phyloP scores from a whole-genome alignment of 768 basidiomycete species.

The Lyophyllum decastes region DNA sequence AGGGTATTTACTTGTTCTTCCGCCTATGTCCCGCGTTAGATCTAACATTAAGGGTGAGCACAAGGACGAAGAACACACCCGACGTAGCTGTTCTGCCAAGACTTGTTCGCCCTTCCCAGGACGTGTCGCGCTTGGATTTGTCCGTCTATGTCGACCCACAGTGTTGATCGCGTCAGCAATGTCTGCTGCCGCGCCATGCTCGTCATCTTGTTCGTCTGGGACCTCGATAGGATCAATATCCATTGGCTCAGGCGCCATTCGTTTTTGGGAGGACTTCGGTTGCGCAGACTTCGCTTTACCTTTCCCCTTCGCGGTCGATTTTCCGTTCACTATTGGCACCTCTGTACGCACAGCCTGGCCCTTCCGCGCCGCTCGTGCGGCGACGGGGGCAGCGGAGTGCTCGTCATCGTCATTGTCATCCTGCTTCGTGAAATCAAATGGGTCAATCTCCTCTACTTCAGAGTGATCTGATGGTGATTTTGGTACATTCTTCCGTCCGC shows the following conservation, averaged over 20 bases:
- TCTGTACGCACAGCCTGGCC: slow-evolving; percentile 5
- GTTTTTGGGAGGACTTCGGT: slow-evolving; percentile 18
- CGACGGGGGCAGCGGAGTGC: background rate
- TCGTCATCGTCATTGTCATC: slow-evolving; percentile 7
- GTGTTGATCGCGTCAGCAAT: slow-evolving; percentile 15
- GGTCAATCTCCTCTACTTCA: slow-evolving; percentile 18
- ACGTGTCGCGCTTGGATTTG: slow-evolving; percentile 4
- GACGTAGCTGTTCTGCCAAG: slow-evolving; percentile 24
- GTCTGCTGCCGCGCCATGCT: background rate
- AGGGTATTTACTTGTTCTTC: slow-evolving; percentile 48
- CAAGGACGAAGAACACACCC: slow-evolving; percentile 20
- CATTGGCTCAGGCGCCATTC: slow-evolving; percentile 16
- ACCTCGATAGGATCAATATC: slow-evolving; percentile 22
- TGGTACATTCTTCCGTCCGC: slow-evolving; percentile 12
- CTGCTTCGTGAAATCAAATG: slow-evolving; percentile 9
- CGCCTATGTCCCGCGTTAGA: slow-evolving; percentile 26
- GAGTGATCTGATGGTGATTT: slow-evolving; percentile 9
- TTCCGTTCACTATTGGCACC: slow-evolving; percentile 23
- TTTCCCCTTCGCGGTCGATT: slow-evolving; percentile 30
- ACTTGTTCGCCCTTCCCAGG: slow-evolving; percentile 11
- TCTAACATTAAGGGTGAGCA: background rate
- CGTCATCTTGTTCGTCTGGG: slow-evolving; percentile 14
- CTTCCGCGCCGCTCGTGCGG: slow-evolving; percentile 2
- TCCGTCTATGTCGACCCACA: slow-evolving; percentile 11
- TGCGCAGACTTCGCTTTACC: slow-evolving; percentile 32